Base-by-base conservation (phyloP, 306 rosid genomes). In the Neltuma alba region DNA sequence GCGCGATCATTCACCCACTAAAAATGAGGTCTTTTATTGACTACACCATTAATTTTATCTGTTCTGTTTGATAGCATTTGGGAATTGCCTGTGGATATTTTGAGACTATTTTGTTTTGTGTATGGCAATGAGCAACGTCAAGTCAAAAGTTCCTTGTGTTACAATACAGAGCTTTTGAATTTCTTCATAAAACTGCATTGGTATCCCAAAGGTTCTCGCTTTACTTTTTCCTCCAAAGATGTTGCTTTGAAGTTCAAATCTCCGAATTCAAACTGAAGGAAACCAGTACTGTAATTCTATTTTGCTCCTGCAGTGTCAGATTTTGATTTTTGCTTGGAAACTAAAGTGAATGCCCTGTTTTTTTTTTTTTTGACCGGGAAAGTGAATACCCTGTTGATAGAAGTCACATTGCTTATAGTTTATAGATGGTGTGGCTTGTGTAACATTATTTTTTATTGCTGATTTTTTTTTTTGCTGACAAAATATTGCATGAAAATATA, bases 201-300 rank as follows among this genome's bases (percentile, higher is more conserved):
- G 23, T 1, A 30, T 37, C 62, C 36, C 44, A 37, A 27, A 74
- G 69, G 54, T 57, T 27, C 38, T 58, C 37, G 62, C 20, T 38
- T 3, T 25, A 9, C 27, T 38, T 57, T 57, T 57, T 48, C 74
- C 74, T 77, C 74, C 80, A 8, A 50, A 64, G 30, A 3, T 5
- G 23, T 15, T 36, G 60, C 76, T 40, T 5, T 78, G 1, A 20
- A 18, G 57, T 78, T 78, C 82, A 78, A 78, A 69, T n/a, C 40
- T 78, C 40, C 70, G 60, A 55, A 30, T 41, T 64, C 38, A 76
- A 66, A 12, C 30, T 28, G 18, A 61, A 61, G 21, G 38, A 15
- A 25, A 61, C 14, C 30, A 15, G 30, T 27, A 58, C 18, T 12
- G 9, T 12, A 0, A 58, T 27, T 12, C 20, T 25, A 3, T 25